Evolutionary conservation across 2,329 filamentous ascomycete species (phyloP).

Genomic region (Monilinia fructigena): DNA sequence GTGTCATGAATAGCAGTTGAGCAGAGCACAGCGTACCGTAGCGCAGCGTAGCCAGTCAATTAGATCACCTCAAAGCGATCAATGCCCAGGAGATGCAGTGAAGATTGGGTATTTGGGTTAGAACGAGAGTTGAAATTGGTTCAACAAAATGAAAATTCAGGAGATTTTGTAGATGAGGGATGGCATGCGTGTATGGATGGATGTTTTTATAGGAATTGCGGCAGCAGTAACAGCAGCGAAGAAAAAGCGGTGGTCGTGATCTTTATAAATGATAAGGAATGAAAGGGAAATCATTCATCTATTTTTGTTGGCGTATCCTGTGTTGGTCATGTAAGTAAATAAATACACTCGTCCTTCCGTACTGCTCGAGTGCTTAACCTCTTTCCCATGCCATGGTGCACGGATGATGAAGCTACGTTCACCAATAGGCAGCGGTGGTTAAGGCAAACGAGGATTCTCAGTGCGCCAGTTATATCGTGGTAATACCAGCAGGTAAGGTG

Average conservation of each 20-base stretch:
- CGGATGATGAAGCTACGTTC: too few relatives aligned
- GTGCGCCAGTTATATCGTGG: too few relatives aligned
- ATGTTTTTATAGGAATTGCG: conserved; percentile 1
- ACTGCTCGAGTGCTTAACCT: too few relatives aligned
- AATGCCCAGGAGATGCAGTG: background rate
- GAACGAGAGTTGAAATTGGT: background rate
- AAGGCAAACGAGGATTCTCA: too few relatives aligned
- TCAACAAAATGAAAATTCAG: conserved; percentile 8
- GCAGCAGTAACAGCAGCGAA: background rate
- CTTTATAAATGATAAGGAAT: background rate
- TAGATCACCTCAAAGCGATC: background rate
- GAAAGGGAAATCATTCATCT: background rate
- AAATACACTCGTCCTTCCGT: too few relatives aligned
- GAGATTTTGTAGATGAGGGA: conserved; percentile 16
- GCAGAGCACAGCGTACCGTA: background rate
- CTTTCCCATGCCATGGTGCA: too few relatives aligned
- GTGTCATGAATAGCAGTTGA: background rate
- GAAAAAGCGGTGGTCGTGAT: conserved; percentile 9
- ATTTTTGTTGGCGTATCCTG: background rate
- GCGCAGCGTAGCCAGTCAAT: background rate
- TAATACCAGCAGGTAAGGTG: background rate
- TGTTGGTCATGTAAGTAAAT: too few relatives aligned
- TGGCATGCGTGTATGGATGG: background rate
- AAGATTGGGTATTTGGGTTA: background rate
- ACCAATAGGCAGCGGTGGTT: too few relatives aligned